A percentile compares a stretch with the other conserved stretches of the same genome.
Evolutionary conservation across 495 filamentous ascomycete genomes (phyloP).

Genomic region (Penicillium parvum): DNA sequence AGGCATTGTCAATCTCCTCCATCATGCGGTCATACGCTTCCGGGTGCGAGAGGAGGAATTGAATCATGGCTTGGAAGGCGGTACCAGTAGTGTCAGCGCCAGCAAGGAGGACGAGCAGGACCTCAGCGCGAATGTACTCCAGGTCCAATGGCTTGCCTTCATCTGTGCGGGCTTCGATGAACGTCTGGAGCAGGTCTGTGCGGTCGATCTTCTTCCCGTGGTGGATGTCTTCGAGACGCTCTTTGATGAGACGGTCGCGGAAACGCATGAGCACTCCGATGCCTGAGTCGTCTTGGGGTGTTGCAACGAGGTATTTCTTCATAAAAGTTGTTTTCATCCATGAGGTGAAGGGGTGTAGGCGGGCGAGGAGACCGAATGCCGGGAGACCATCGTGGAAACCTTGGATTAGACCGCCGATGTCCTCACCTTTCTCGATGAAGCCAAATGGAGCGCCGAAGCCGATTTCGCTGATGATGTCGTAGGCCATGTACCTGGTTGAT

Average conservation of each 20-base stretch:
- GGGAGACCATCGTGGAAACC: conserved; percentile 48
- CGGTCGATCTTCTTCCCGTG: conserved; percentile 23
- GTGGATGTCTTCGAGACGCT: conserved; percentile 33
- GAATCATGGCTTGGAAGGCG: conserved; percentile 50
- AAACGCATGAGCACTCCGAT: conserved; percentile 45
- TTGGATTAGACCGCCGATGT: conserved; percentile 52
- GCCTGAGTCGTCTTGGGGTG: conserved; percentile 44
- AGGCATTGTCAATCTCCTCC: conserved; percentile 51
- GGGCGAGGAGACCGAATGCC: conserved; percentile 43
- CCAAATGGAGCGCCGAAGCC: conserved; percentile 60
- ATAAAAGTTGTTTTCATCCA: conserved; percentile 49
- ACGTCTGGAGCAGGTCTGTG: conserved; percentile 28
- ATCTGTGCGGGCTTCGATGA: conserved; percentile 42
- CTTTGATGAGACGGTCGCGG: conserved; percentile 44
- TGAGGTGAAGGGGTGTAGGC: conserved; percentile 52
- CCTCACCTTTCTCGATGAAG: conserved; percentile 54
- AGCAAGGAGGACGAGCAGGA: conserved; percentile 53
- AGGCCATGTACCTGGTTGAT: conserved; percentile 44
- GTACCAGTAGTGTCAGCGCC: conserved; percentile 63
- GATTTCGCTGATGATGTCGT: conserved; percentile 63
- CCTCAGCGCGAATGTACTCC: conserved; percentile 51
- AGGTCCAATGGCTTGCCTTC: conserved; percentile 44
- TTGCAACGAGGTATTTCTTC: conserved; percentile 53
- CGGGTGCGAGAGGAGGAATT: conserved; percentile 47
- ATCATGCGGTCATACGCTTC: conserved; percentile 49